phyloP scores from a whole-genome alignment of 495 filamentous ascomycete species.

The Tuber magnatum region DNA sequence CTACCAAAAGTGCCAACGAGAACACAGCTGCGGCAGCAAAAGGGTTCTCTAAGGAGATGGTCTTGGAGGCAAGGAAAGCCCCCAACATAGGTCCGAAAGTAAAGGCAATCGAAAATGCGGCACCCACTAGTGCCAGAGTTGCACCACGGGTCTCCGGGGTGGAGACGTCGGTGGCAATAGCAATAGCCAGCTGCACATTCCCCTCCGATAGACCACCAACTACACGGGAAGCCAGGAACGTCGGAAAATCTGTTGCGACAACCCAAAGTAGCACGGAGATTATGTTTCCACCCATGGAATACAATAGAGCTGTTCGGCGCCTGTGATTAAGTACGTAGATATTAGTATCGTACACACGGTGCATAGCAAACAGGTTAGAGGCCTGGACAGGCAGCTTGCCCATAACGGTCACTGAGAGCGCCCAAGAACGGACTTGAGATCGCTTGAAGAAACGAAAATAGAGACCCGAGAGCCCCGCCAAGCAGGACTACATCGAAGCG shows the following conservation, averaged over 20 bases:
- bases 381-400: conserved; percentile 38
- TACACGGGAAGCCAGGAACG: conserved; percentile 83
- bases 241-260: conserved; percentile 83
- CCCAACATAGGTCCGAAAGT: conserved; percentile 91
- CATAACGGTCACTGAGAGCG: conserved; percentile 77
- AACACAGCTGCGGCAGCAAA: conserved; percentile 87
- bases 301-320: conserved; percentile 76
- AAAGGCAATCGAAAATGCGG: conserved; percentile 94
- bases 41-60: conserved; percentile 63
- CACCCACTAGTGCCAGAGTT: conserved; percentile 92
- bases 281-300: conserved; percentile 92
- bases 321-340: conserved; percentile 10
- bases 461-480: conserved; percentile 84
- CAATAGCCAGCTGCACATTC: conserved; percentile 92
- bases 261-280: conserved; percentile 90
- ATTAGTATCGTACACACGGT: neutral
- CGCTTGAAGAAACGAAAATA: conserved; percentile 90
- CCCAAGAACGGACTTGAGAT: conserved; percentile 89
- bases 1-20: conserved; percentile 68
- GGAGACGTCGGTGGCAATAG: conserved; percentile 93
- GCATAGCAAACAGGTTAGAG: neutral
- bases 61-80: conserved; percentile 67
- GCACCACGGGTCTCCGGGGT: conserved; percentile 71
- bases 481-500: conserved; percentile 96
- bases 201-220: conserved; percentile 93